phyloP scores from a whole-genome alignment of 2,329 filamentous ascomycete species.

The Ramichloridium luteum region DNA sequence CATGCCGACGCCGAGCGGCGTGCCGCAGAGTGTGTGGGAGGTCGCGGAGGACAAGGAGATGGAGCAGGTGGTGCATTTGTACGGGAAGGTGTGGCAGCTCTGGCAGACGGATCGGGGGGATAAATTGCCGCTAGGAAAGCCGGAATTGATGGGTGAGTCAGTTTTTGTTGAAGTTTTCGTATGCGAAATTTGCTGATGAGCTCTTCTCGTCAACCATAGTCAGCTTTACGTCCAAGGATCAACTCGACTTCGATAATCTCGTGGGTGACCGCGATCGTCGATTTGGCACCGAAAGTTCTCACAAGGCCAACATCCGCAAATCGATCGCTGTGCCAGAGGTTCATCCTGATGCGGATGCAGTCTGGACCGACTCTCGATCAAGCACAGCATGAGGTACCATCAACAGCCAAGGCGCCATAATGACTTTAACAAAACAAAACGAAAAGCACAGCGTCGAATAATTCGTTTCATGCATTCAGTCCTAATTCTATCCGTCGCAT shows the following conservation, averaged over 20 bases:
- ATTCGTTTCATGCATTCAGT: too few relatives aligned
- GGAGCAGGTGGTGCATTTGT: constrained; percentile 60
- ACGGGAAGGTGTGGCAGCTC: constrained; percentile 75
- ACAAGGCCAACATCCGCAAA: constrained; percentile 42
- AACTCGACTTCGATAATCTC: constrained; percentile 36
- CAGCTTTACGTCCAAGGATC: too few relatives aligned
- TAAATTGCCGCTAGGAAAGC: constrained; percentile 46
- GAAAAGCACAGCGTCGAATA: too few relatives aligned
- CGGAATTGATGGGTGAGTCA: constrained; percentile 44
- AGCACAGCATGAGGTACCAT: too few relatives aligned
- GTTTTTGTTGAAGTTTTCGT: too few relatives aligned
- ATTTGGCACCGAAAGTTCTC: constrained; percentile 39
- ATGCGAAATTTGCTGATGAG: too few relatives aligned
- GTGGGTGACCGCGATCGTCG: constrained; percentile 42
- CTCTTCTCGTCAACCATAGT: too few relatives aligned
- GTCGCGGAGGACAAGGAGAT: constrained; percentile 67
- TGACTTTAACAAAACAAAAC: too few relatives aligned
- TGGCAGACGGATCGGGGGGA: constrained; percentile 76
- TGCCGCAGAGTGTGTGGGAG: constrained; percentile 58
- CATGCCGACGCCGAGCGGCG: constrained; percentile 48
- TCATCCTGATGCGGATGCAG: constrained; percentile 36
- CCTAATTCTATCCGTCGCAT: too few relatives aligned
- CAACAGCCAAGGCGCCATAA: too few relatives aligned
- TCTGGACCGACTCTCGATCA: too few relatives aligned
- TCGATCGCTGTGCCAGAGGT: constrained; percentile 40